Percentiles rank a stretch among this genome's conserved stretches.
phyloP scores from a whole-genome alignment of 768 basidiomycete species.

The Dacryopinax primogenitus region DNA sequence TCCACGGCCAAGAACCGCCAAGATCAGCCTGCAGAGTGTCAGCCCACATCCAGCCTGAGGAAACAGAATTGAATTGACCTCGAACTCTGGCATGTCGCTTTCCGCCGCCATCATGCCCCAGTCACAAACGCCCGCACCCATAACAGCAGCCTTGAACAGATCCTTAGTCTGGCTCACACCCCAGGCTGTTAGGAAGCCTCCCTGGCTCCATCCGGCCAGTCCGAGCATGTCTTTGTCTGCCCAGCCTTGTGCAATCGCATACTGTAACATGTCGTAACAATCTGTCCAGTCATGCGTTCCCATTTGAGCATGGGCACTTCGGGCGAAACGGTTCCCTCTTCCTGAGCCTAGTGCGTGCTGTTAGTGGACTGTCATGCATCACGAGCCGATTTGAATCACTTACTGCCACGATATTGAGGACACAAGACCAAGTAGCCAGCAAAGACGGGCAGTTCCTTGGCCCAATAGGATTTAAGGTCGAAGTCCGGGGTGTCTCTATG shows the following conservation, averaged over 20 bases:
- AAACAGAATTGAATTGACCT: conserved; percentile 6
- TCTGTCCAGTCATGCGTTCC: conserved; percentile 17
- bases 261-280: conserved; percentile 14
- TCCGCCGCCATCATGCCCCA: conserved; percentile 13
- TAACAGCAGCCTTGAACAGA: conserved; percentile 13
- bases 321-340: conserved; percentile 14
- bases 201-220: conserved; percentile 16
- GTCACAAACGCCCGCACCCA: conserved; percentile 14
- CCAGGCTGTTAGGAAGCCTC: conserved; percentile 16
- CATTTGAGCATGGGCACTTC: conserved; percentile 10
- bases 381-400: background rate
- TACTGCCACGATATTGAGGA: conserved; percentile 17
- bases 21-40: background rate
- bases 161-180: conserved; percentile 16
- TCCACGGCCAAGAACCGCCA: conserved; percentile 13
- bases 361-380: background rate
- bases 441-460: conserved; percentile 3
- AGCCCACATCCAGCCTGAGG: background rate
- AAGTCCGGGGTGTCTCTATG: conserved; percentile 12
- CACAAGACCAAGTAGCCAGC: conserved; percentile 12
- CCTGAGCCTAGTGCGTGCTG: conserved; percentile 9
- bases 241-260: conserved; percentile 14
- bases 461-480: background rate
- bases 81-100: conserved; percentile 13
- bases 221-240: conserved; percentile 12